phyloP scores from a whole-genome alignment of 2,329 filamentous ascomycete genomes.

The Curvularia eragrostidis region DNA sequence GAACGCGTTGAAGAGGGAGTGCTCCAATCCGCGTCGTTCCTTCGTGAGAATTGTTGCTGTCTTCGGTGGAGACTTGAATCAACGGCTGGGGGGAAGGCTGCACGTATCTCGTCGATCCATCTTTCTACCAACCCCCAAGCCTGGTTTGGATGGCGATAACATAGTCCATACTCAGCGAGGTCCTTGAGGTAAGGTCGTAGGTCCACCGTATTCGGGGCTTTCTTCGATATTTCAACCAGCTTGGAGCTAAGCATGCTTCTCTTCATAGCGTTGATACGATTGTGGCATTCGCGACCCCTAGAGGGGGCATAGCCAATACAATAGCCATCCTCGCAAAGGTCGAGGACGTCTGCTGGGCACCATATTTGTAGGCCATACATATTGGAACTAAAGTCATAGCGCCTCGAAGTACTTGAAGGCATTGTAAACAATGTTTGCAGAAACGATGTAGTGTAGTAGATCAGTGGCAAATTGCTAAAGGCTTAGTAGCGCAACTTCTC shows the following conservation, averaged over 20 bases:
- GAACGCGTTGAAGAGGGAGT: neutral
- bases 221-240: slow-evolving; percentile 10
- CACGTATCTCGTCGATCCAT: slow-evolving; percentile 12
- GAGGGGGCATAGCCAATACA: slow-evolving; percentile 23
- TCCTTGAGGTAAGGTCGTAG: slow-evolving; percentile 14
- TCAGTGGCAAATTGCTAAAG: neutral
- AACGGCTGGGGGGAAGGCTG: slow-evolving; percentile 4
- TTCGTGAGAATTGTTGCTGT: neutral
- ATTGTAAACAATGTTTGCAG: neutral
- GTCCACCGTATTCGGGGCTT: slow-evolving; percentile 14
- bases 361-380: slow-evolving; percentile 7
- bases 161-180: slow-evolving; percentile 21
- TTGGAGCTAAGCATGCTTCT: neutral
- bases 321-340: slow-evolving; percentile 11
- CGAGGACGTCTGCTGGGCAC: slow-evolving; percentile 17
- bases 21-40: neutral
- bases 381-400: neutral
- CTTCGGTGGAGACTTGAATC: neutral
- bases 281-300: slow-evolving; percentile 17
- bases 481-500: neutral
- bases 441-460: neutral
- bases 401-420: neutral
- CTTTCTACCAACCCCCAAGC: slow-evolving; percentile 3
- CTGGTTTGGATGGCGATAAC: slow-evolving; percentile 10
- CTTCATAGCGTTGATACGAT: neutral